Conservation (phyloP, 2,329 filamentous ascomycete species). For the Fusarium tanahbumbuense region DNA sequence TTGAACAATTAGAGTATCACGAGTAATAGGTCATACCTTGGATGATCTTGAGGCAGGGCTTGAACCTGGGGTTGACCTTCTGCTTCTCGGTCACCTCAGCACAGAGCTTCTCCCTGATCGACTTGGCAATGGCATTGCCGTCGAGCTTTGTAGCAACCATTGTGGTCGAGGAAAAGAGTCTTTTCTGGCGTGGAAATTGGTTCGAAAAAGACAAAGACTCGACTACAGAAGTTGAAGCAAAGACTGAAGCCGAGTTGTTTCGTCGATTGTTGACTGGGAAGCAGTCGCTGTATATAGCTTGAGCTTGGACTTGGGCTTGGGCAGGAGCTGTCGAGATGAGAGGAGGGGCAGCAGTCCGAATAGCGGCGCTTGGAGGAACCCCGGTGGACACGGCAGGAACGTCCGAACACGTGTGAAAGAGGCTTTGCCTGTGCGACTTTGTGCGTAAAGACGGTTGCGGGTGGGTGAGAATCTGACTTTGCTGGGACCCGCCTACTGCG, state of each 20-base stretch:
- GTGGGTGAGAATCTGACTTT: slow-evolving; percentile 35
- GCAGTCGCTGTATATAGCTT: slow-evolving; percentile 38
- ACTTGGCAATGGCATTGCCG: slow-evolving; percentile 93
- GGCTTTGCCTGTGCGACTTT: slow-evolving; percentile 32
- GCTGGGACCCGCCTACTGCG: slow-evolving; percentile 40
- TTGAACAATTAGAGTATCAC: slow-evolving; percentile 17
- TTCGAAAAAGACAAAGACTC: slow-evolving; percentile 21
- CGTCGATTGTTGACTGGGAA: slow-evolving; percentile 23
- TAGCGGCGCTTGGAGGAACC: slow-evolving; percentile 30
- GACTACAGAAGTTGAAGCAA: slow-evolving; percentile 29
- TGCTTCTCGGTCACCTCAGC: slow-evolving; percentile 85
- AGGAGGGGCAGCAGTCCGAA: slow-evolving; percentile 44
- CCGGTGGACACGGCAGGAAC: slow-evolving; percentile 41
- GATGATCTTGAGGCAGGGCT: slow-evolving; percentile 91
- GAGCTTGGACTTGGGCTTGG: slow-evolving; percentile 38
- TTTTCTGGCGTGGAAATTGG: slow-evolving; percentile 33
- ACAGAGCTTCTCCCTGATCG: slow-evolving; percentile 84
- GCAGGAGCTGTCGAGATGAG: slow-evolving; percentile 21
- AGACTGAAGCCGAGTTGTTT: slow-evolving; percentile 33
- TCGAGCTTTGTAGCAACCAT: slow-evolving; percentile 96
- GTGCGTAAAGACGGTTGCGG: slow-evolving; percentile 17
- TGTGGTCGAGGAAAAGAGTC: slow-evolving; percentile 62
- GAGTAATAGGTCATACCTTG: slow-evolving; percentile 72
- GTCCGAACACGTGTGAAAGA: slow-evolving; percentile 41
- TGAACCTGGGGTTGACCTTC: slow-evolving; percentile 84